A percentile compares a stretch with the other conserved stretches of the same genome.
phyloP scores from a whole-genome alignment of 1,284 basidiomycete species.

The Trichosporon sp. region DNA sequence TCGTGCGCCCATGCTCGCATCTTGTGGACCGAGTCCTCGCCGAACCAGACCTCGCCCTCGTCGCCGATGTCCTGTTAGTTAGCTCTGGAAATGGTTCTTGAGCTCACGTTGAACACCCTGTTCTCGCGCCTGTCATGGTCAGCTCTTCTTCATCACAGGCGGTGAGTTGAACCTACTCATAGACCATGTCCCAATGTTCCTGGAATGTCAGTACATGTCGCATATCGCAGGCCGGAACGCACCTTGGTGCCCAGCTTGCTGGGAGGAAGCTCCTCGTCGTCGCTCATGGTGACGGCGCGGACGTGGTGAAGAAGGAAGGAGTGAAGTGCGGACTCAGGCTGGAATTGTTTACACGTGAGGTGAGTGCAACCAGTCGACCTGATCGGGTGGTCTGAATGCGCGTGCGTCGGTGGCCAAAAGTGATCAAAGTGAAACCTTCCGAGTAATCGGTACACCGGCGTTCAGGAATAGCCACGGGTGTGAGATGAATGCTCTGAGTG shows the following conservation, averaged over 20 bases:
- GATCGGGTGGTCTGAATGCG: not conserved
- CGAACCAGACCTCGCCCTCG: slow-evolving; percentile 46
- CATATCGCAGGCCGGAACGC: not conserved
- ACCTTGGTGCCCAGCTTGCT: slow-evolving; percentile 46
- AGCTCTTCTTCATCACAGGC: not conserved
- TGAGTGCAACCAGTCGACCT: not conserved
- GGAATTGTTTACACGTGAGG: not conserved
- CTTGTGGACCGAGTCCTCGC: slow-evolving; percentile 41
- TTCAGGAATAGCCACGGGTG: no score
- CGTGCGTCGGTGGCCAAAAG: not conserved
- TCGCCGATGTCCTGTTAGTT: slow-evolving; percentile 14
- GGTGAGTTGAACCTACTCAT: slow-evolving; percentile 34
- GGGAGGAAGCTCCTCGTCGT: slow-evolving; percentile 46
- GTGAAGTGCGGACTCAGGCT: not conserved
- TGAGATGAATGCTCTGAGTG: no score
- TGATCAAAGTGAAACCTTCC: no score
- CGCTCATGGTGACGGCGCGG: slow-evolving; percentile 5
- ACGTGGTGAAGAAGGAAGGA: not conserved
- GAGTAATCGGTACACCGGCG: no score
- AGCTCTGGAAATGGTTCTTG: not conserved
- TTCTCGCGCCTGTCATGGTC: slow-evolving; percentile 40
- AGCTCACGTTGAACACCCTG: slow-evolving; percentile 38
- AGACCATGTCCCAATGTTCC: slow-evolving; percentile 48
- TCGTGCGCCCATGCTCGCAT: slow-evolving; percentile 45
- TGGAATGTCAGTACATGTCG: slow-evolving; percentile 1